Percentiles rank a stretch among this genome's conserved stretches.
Conservation (phyloP, 345 rosid species). For the Turnera subulata region DNA sequence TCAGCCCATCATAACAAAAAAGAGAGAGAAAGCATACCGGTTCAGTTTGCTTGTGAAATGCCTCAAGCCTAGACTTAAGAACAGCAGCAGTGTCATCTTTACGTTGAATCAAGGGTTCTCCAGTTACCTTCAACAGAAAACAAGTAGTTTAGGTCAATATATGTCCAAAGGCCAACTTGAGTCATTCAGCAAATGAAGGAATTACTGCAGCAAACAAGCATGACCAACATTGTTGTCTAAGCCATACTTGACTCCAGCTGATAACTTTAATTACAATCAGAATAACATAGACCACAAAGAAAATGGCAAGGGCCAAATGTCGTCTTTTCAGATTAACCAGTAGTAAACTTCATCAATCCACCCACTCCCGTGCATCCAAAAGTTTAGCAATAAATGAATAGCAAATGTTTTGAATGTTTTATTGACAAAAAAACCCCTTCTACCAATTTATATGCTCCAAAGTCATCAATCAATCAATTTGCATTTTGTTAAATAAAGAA, state of each 20-base stretch:
- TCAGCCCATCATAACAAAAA: not conserved
- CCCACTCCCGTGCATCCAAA: too few relatives aligned
- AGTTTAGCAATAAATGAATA: too few relatives aligned
- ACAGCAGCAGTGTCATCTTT: slow-evolving; percentile 89
- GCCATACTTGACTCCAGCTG: too few relatives aligned
- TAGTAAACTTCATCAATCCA: too few relatives aligned
- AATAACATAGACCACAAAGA: not conserved
- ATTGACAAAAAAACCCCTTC: too few relatives aligned
- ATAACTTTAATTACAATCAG: too few relatives aligned
- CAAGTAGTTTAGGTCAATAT: too few relatives aligned
- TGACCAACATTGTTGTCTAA: not conserved
- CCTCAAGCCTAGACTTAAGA: slow-evolving; percentile 82
- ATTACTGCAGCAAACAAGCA: not conserved
- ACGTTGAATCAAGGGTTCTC: slow-evolving; percentile 87
- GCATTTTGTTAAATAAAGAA: not conserved
- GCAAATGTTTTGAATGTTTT: too few relatives aligned
- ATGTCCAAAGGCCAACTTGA: too few relatives aligned
- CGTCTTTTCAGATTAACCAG: too few relatives aligned
- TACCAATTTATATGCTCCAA: not conserved
- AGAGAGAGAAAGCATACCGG: slow-evolving; percentile 44
- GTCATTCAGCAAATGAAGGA: too few relatives aligned
- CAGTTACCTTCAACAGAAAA: slow-evolving; percentile 55
- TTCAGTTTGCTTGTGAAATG: slow-evolving; percentile 87
- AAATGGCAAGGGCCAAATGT: not conserved
- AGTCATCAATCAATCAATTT: not conserved